A percentile compares a stretch with the other conserved stretches of the same genome.
phyloP scores from a whole-genome alignment of 768 basidiomycete species.

The Rossbeevera mucosa region DNA sequence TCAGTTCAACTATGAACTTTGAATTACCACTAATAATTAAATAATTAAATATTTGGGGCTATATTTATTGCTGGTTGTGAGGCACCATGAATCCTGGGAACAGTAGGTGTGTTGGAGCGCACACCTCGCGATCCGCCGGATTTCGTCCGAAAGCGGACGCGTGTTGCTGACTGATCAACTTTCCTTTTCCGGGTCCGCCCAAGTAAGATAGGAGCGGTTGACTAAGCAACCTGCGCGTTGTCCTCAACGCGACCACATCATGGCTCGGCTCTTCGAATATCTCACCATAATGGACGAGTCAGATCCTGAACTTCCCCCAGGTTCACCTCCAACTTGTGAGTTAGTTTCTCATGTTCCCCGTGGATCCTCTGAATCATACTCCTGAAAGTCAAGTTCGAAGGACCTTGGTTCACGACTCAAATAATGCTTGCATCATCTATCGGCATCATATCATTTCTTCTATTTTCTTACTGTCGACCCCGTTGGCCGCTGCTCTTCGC shows the following conservation, averaged over 20 bases:
- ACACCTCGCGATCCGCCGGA: too few relatives aligned
- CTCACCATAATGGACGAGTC: slow-evolving; percentile 28
- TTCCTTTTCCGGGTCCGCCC: too few relatives aligned
- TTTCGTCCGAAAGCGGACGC: too few relatives aligned
- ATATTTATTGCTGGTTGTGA: too few relatives aligned
- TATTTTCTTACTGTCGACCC: slow-evolving; percentile 86
- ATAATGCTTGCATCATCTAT: slow-evolving; percentile 71
- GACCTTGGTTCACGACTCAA: slow-evolving; percentile 96
- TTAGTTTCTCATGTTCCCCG: slow-evolving; percentile 5
- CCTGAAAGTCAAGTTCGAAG: slow-evolving; percentile 68
- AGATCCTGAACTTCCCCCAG: slow-evolving; percentile 50
- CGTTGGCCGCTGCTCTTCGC: slow-evolving; percentile 89
- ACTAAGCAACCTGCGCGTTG: too few relatives aligned
- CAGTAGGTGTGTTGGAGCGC: too few relatives aligned
- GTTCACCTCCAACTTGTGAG: slow-evolving; percentile 61
- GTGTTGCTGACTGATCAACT: too few relatives aligned
- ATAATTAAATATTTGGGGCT: too few relatives aligned
- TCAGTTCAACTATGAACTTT: too few relatives aligned
- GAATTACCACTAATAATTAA: too few relatives aligned
- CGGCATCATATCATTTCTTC: slow-evolving; percentile 73
- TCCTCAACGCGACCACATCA: slow-evolving; percentile 4
- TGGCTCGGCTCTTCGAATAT: slow-evolving; percentile 15
- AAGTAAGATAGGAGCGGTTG: too few relatives aligned
- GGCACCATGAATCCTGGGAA: too few relatives aligned
- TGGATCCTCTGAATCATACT: slow-evolving; percentile 7